phyloP scores from a whole-genome alignment of 2,329 filamentous ascomycete species.

The Chaetomiaceae sp. region DNA sequence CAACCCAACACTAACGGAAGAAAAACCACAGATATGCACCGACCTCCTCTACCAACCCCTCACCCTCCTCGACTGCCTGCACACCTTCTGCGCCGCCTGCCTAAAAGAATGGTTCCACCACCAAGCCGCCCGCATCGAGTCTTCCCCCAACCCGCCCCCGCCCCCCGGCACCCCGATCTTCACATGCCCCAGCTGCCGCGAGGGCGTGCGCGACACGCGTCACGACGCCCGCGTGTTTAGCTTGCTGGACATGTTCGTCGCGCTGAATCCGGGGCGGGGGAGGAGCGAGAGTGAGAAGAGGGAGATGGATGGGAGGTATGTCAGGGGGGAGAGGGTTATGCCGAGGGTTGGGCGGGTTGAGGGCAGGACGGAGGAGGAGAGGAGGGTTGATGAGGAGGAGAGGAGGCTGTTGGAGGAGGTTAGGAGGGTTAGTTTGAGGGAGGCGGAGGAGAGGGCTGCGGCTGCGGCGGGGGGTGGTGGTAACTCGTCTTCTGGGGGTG shows the following conservation, averaged over 20 bases:
- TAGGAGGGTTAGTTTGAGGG: conserved; percentile 66
- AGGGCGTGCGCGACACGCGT: conserved; percentile 76
- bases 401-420: conserved; percentile 67
- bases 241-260: conserved; percentile 80
- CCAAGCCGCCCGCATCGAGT: conserved; percentile 60
- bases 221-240: conserved; percentile 90
- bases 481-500: too few relatives aligned
- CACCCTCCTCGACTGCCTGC: conserved; percentile 86
- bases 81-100: conserved; percentile 94
- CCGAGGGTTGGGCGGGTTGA: conserved; percentile 51
- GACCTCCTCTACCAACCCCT: conserved; percentile 89
- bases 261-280: conserved; percentile 70
- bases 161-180: conserved; percentile 51
- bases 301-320: conserved; percentile 72
- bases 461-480: neutral
- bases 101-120: conserved; percentile 93
- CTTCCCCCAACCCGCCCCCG: conserved; percentile 43
- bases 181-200: conserved; percentile 91
- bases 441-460: conserved; percentile 50
- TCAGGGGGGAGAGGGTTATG: conserved; percentile 74
- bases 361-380: conserved; percentile 58
- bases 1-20: neutral
- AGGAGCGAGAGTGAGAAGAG: conserved; percentile 68
- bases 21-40: conserved; percentile 73
- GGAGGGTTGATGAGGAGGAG: conserved; percentile 64